phyloP scores from a whole-genome alignment of 176 grass and related monocot species.

The Musa troglodytarum region DNA sequence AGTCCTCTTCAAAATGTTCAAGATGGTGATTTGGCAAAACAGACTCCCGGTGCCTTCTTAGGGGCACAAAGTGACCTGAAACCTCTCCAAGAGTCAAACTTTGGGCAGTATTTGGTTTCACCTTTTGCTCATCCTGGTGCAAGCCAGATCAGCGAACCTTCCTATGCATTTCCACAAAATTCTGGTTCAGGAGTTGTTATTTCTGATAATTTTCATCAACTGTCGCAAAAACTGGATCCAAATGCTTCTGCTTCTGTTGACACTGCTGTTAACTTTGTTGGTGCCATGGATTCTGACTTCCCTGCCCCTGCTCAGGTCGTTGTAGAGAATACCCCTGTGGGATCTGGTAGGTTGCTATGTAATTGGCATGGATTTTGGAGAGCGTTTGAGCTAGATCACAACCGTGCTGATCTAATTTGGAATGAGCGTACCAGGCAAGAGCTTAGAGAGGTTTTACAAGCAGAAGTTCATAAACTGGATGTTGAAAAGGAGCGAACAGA shows the following conservation, averaged over 20 bases:
- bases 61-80: slow-evolving; percentile 40
- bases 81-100: slow-evolving; percentile 37
- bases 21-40: slow-evolving; percentile 43
- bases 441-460: slow-evolving; percentile 79
- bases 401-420: slow-evolving; percentile 96
- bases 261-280: slow-evolving; percentile 45
- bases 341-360: slow-evolving; percentile 89
- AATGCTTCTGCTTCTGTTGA: slow-evolving; percentile 42
- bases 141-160: slow-evolving; percentile 35
- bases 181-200: slow-evolving; percentile 19
- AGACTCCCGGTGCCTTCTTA: slow-evolving; percentile 25
- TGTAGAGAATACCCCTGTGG: slow-evolving; percentile 94
- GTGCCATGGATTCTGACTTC: slow-evolving; percentile 56
- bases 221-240: slow-evolving; percentile 29
- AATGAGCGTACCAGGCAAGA: slow-evolving; percentile 96
- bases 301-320: slow-evolving; percentile 92
- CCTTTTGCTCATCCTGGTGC: slow-evolving; percentile 33
- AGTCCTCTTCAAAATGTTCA: slow-evolving; percentile 30
- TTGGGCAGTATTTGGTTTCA: slow-evolving; percentile 26
- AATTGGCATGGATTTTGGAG: slow-evolving; percentile 98
- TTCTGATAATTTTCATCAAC: slow-evolving; percentile 44
- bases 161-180: slow-evolving; percentile 36
- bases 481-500: slow-evolving; percentile 95
- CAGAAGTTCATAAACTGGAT: slow-evolving; percentile 98
- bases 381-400: slow-evolving; percentile 89